Percentiles rank a stretch among this genome's conserved stretches.
These are phyloP conservation scores for Leccinellum albellum DNA, from an alignment of 768 basidiomycete species.

Conservation along the genomic window DNA sequence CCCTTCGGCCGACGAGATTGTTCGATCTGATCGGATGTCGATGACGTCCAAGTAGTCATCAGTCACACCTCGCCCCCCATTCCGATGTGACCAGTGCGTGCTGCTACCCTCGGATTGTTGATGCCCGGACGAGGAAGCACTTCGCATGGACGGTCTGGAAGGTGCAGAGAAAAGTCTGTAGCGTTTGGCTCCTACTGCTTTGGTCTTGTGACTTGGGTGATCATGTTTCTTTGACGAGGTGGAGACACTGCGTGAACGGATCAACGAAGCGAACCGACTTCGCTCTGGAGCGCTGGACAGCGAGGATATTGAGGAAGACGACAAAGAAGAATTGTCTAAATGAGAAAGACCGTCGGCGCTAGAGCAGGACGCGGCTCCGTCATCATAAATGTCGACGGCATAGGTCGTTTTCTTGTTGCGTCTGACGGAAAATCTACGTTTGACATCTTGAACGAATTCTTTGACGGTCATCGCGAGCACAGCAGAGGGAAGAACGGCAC, in stretches of 20 bases:
- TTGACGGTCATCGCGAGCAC: slow-evolving; percentile 25
- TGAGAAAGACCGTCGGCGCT: slow-evolving; percentile 7
- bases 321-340: slow-evolving; percentile 4
- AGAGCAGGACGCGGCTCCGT: slow-evolving; percentile 13
- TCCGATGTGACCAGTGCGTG: neutral
- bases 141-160: neutral
- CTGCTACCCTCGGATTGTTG: neutral
- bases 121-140: neutral
- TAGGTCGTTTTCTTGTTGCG: slow-evolving; percentile 14
- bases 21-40: slow-evolving; percentile 14
- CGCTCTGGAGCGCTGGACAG: slow-evolving; percentile 1
- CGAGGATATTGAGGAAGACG: slow-evolving; percentile 15
- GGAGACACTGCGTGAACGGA: slow-evolving; percentile 14
- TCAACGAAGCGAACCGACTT: slow-evolving; percentile 9
- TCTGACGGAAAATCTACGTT: slow-evolving; percentile 29
- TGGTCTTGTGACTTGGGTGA: slow-evolving; percentile 8
- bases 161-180: slow-evolving; percentile 18
- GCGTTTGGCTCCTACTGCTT: slow-evolving; percentile 6
- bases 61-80: neutral
- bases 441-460: slow-evolving; percentile 30
- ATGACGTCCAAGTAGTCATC: slow-evolving; percentile 17
- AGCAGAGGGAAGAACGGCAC: neutral
- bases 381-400: slow-evolving; percentile 12
- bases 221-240: slow-evolving; percentile 1
- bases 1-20: neutral